These are phyloP conservation scores for Blastobotrys niveus DNA, from an alignment of 1,139 yeast genomes.

Conservation along the genomic window DNA sequence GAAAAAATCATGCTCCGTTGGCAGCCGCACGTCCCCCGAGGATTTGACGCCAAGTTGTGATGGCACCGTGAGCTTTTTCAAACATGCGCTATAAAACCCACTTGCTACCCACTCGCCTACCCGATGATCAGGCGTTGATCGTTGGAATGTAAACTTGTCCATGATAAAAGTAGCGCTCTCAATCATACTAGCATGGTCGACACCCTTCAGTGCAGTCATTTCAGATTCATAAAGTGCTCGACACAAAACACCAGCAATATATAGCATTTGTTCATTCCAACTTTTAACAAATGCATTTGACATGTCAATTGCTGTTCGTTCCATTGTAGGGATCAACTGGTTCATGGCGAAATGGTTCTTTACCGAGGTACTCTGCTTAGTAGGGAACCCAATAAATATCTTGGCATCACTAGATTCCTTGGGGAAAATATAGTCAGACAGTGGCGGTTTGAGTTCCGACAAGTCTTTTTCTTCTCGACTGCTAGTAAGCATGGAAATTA, in stretches of 20 bases:
- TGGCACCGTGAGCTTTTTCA: conserved; percentile 29
- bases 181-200: conserved; percentile 13
- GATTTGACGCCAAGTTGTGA: conserved; percentile 33
- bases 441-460: conserved; percentile 32
- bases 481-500: conserved; percentile 33
- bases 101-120: conserved; percentile 34
- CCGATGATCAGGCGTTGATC: conserved; percentile 35
- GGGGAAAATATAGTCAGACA: conserved; percentile 37
- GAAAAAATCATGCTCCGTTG: conserved; percentile 27
- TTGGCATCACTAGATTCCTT: conserved; percentile 35
- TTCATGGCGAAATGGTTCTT: conserved; percentile 38
- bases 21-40: conserved; percentile 29
- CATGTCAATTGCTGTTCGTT: conserved; percentile 41
- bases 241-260: conserved; percentile 36
- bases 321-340: conserved; percentile 41
- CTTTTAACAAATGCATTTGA: conserved; percentile 39
- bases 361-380: conserved; percentile 39
- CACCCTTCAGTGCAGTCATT: conserved; percentile 21
- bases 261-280: conserved; percentile 39
- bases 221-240: conserved; percentile 37
- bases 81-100: conserved; percentile 36
- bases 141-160: conserved; percentile 32
- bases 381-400: conserved; percentile 41
- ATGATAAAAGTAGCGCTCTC: conserved; percentile 28
- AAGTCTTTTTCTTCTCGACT: conserved; percentile 29